Conservation (phyloP, 2,329 filamentous ascomycete genomes). For the Phoma sp. region DNA sequence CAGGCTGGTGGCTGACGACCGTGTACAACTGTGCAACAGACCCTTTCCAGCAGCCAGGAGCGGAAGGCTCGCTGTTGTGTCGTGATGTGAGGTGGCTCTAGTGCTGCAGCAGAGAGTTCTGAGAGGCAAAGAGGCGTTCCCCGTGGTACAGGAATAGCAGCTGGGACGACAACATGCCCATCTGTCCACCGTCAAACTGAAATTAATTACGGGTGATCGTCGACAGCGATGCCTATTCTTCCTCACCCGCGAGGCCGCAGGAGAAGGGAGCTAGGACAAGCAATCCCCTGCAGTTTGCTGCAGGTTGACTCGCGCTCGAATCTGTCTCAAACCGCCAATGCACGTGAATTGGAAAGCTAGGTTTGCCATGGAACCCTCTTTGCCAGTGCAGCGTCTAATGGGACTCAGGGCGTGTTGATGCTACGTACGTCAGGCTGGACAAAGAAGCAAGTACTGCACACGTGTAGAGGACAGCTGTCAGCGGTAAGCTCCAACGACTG, state of each 20-base stretch:
- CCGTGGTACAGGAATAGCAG: conserved; percentile 38
- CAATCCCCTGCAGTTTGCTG: conserved; percentile 11
- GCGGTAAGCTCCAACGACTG: not conserved
- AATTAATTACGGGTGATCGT: conserved; percentile 30
- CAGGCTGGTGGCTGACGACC: conserved; percentile 42
- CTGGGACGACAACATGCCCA: conserved; percentile 11
- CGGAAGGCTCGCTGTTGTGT: conserved; percentile 29
- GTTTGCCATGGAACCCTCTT: not conserved
- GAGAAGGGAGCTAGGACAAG: conserved; percentile 17
- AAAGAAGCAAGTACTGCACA: conserved; percentile 8
- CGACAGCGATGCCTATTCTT: conserved; percentile 22
- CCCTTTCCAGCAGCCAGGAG: conserved; percentile 38
- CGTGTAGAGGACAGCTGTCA: conserved; percentile 8
- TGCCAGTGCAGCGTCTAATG: not conserved
- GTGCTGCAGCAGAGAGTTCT: conserved; percentile 35
- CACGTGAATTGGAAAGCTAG: conserved; percentile 1
- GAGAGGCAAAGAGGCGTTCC: conserved; percentile 33
- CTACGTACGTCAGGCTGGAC: conserved; percentile 17
- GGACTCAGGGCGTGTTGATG: not conserved
- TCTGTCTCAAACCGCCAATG: conserved; percentile 33
- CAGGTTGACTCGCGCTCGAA: conserved; percentile 26
- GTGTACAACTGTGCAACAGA: conserved; percentile 32
- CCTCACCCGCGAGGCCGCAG: conserved; percentile 14
- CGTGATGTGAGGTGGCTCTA: conserved; percentile 30
- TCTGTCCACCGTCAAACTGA: conserved; percentile 2